phyloP scores from a whole-genome alignment of 306 rosid genomes.

The Malus orientalis region DNA sequence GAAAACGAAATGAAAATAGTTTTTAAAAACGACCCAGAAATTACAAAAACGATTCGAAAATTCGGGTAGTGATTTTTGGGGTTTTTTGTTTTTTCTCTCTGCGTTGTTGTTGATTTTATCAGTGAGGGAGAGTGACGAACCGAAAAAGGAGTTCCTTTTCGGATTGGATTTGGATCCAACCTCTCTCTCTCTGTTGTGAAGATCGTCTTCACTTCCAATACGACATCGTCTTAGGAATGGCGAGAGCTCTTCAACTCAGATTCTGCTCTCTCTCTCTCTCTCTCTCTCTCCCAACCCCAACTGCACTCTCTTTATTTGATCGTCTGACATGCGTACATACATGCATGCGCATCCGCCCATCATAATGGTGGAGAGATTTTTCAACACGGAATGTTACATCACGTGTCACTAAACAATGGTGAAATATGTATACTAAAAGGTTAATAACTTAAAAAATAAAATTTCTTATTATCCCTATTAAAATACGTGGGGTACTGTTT shows the following conservation, averaged over 20 bases:
- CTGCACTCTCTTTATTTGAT: not conserved
- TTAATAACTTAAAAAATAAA: too few species aligned
- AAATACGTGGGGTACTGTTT: too few species aligned
- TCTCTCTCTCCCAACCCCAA: not conserved
- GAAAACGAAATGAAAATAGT: slow-evolving; percentile 10
- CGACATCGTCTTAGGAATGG: slow-evolving; percentile 16
- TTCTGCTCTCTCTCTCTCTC: not conserved
- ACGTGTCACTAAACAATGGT: too few species aligned
- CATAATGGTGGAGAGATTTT: not conserved
- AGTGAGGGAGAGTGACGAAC: not conserved
- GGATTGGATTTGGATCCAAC: not conserved
- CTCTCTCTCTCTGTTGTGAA: not conserved
- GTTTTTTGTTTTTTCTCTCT: not conserved
- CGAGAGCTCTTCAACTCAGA: slow-evolving; percentile 1
- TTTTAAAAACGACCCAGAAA: not conserved
- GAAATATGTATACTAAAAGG: rapidly evolving
- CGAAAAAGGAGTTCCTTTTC: not conserved
- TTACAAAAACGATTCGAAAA: not conserved
- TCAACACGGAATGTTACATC: too few species aligned
- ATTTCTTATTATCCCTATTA: too few species aligned
- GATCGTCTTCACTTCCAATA: not conserved
- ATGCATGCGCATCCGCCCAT: not conserved
- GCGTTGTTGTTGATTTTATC: not conserved
- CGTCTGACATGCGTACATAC: not conserved
- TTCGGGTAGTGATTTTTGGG: not conserved